Evolutionary conservation across 2,329 filamentous ascomycete genomes (phyloP).

Genomic region (Paracoccidioides lutzii): DNA sequence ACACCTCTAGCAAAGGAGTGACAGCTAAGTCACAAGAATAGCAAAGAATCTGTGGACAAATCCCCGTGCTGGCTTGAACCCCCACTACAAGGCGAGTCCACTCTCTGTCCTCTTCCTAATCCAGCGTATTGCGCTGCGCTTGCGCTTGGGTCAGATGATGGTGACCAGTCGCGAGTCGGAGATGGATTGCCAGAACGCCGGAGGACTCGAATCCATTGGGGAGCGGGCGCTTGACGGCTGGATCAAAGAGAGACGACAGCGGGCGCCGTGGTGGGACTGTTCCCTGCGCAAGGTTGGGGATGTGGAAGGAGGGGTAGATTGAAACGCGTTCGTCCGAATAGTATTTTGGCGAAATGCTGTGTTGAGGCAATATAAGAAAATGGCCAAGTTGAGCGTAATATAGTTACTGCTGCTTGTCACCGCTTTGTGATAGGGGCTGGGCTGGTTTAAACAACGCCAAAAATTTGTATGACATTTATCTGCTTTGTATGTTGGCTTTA

Average conservation of each 20-base stretch:
- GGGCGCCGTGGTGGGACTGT: no score
- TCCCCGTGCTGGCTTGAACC: background rate
- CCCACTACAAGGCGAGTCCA: no score
- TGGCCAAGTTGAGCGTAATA: no score
- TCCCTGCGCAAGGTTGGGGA: background rate
- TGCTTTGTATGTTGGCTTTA: no score
- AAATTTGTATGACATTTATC: no score
- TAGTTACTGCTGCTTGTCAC: background rate
- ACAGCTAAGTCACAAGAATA: background rate
- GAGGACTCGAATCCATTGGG: constrained; percentile 2
- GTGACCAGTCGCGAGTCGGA: constrained; percentile 1
- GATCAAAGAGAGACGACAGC: no score
- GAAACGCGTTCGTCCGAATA: no score
- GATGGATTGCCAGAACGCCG: constrained; percentile 1
- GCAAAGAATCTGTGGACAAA: background rate
- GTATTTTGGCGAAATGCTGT: no score
- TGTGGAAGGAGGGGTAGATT: no score
- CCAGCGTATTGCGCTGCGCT: background rate
- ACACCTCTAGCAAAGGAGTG: background rate
- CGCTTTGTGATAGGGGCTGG: background rate
- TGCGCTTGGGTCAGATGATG: background rate
- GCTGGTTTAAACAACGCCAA: no score
- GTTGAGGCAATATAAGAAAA: no score
- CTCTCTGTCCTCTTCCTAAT: no score
- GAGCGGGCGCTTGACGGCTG: background rate